A percentile compares a stretch with the other conserved stretches of the same genome.
phyloP scores from a whole-genome alignment of 768 basidiomycete species.

The Terana coerulea region DNA sequence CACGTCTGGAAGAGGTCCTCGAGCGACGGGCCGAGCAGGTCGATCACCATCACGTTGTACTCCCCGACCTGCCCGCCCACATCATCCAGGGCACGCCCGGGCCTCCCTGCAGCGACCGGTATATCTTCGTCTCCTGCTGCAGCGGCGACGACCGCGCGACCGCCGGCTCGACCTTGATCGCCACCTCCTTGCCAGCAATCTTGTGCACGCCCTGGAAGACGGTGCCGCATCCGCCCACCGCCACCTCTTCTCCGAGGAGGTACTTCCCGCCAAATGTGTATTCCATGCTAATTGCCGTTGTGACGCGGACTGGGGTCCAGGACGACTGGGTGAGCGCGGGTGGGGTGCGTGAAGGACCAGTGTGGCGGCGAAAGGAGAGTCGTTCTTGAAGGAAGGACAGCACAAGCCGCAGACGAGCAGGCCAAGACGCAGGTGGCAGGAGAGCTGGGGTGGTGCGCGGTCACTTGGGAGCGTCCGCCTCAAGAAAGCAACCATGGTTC shows the following conservation, averaged over 20 bases:
- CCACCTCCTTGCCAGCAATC: conserved; percentile 51
- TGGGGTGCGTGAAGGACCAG: background rate
- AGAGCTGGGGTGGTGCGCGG: background rate
- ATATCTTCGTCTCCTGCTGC: background rate
- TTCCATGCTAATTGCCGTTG: conserved; percentile 22
- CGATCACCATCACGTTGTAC: background rate
- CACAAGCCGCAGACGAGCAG: background rate
- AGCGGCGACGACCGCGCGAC: background rate
- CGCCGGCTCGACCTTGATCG: background rate
- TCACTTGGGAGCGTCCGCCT: background rate
- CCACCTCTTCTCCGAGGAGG: conserved; percentile 74
- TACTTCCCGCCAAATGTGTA: conserved; percentile 71
- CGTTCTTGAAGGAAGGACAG: background rate
- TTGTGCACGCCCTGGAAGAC: conserved; percentile 79
- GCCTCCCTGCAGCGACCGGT: background rate
- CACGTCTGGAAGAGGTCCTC: background rate
- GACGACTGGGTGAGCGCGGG: background rate
- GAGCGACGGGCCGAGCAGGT: background rate
- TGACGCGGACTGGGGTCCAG: background rate
- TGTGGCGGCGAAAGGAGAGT: background rate
- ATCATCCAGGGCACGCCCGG: background rate
- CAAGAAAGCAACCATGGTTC: conserved; percentile 1
- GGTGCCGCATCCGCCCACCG: conserved; percentile 76
- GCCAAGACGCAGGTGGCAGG: background rate
- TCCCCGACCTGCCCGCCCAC: background rate